phyloP scores from a whole-genome alignment of 148 eudicot genomes.

The Silene latifolia region DNA sequence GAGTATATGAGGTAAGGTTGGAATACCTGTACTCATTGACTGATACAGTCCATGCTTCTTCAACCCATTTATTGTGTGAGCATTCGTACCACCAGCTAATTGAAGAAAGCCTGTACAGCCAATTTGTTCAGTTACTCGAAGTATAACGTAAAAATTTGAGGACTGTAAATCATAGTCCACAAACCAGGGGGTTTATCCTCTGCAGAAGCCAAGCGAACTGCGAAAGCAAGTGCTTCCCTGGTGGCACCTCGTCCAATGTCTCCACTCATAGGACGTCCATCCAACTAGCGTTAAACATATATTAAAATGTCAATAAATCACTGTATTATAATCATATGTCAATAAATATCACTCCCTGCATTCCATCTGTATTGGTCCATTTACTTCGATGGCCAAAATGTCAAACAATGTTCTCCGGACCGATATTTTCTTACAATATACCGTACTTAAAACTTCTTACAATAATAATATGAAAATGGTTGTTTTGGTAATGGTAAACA shows the following conservation, averaged over 20 bases:
- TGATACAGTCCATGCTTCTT: constrained; percentile 58
- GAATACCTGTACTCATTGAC: constrained; percentile 34
- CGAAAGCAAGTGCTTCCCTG: constrained; percentile 66
- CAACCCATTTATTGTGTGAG: constrained; percentile 75
- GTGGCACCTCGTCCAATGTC: constrained; percentile 96
- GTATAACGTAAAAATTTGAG: background rate
- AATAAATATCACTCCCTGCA: background rate
- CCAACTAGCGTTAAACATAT: no score
- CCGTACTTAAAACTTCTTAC: no score
- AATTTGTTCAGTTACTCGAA: background rate
- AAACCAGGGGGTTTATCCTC: constrained; percentile 74
- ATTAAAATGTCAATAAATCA: no score
- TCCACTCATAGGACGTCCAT: constrained; percentile 99
- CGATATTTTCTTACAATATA: no score
- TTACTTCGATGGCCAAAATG: background rate
- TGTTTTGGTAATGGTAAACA: no score
- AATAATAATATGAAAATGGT: no score
- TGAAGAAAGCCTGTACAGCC: constrained; percentile 73
- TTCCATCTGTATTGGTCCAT: background rate
- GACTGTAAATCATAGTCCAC: constrained; percentile 4
- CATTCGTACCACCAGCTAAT: constrained; percentile 96
- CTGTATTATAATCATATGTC: no score
- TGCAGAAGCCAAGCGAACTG: constrained; percentile 55
- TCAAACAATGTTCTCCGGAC: background rate
- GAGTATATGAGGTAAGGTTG: background rate